Base-by-base conservation (phyloP, 257 asterid genomes). In the Euphrasia confusa region DNA sequence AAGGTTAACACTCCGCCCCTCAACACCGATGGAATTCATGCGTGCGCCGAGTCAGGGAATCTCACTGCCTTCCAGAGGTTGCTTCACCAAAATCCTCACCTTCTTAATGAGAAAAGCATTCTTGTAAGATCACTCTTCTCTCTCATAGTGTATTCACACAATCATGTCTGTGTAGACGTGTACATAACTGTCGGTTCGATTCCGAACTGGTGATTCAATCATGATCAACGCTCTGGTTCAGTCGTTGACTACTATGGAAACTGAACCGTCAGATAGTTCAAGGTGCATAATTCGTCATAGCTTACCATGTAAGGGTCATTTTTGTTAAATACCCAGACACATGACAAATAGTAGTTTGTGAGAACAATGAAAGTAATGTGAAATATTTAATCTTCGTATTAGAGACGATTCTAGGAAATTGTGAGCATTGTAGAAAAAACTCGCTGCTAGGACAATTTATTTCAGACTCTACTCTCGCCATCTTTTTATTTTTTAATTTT, bases 1-100 rank as follows among this genome's bases (percentile, higher is more conserved):
- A 67, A 65, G 65, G 58, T n/a, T 37, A 35, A 21, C 9, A 8
- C 21, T 18, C n/a, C 42, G 17, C 9, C 37, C 37, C 50, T 11
- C 18, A 3, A 44, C 42, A 71, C 15, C 7, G 5, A 44, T 44
- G 50, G 67, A 65, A 72, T 82, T 61, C 83, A 82, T 68, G 73
- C 68, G 21, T 79, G 81, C 52, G 77, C 77, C 2, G 85, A 79
- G 64, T 49, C 88, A 5, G 88, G 85, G 11, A 80, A 82, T 72
- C 70, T 82, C 49, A 44, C 9, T 56, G 79, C 63, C 3, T 24
- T 82, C 40, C 73, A 62, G 69, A 70, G 66, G 2, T 56, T 82
- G 6, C 74, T 79, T 48, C 44, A 21, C 17, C 59, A 39, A 55
- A 61, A 74, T 24, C 81, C 85, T 62, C 53, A 63, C 57, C 81